These are phyloP conservation scores for Phytophthora podocarpi DNA, from an alignment of 352 stramenopile species.

Conservation along the genomic window DNA sequence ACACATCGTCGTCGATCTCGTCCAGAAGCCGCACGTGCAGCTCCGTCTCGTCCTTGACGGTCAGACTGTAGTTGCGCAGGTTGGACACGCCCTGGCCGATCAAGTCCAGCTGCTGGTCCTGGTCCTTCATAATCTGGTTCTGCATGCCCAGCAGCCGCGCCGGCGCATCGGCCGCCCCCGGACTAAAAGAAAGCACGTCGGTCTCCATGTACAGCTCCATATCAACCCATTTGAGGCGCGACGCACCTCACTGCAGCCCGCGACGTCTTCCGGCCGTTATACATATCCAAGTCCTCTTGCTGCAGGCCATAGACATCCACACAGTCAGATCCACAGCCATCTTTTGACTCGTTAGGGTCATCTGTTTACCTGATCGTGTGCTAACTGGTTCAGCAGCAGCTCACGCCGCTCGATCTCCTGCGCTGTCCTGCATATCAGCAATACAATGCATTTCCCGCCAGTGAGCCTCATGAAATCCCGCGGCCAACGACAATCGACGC, in stretches of 20 bases:
- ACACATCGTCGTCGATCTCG: constrained; percentile 90
- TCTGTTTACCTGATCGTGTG: constrained; percentile 55
- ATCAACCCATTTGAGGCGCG: background rate
- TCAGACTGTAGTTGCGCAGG: constrained; percentile 84
- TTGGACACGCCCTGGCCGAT: constrained; percentile 86
- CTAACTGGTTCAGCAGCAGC: constrained; percentile 61
- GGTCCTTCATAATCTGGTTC: constrained; percentile 92
- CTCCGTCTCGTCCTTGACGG: constrained; percentile 90
- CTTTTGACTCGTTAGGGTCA: background rate
- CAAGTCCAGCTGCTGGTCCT: constrained; percentile 86
- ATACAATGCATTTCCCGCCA: no score
- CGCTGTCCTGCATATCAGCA: constrained; percentile 48
- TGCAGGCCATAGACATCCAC: constrained; percentile 17
- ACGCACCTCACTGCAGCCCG: constrained; percentile 38
- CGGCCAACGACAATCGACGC: background rate
- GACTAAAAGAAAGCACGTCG: constrained; percentile 26
- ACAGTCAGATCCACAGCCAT: background rate
- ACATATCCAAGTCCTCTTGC: constrained; percentile 78
- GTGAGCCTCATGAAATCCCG: no score
- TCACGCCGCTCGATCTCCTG: constrained; percentile 77
- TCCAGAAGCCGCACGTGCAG: constrained; percentile 89
- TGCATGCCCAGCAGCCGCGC: constrained; percentile 79
- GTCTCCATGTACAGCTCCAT: background rate
- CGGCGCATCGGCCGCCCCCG: constrained; percentile 33
- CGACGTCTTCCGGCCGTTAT: constrained; percentile 64